These are phyloP conservation scores for Gossypioides kirkii DNA, from an alignment of 345 rosid genomes.

Conservation along the genomic window DNA sequence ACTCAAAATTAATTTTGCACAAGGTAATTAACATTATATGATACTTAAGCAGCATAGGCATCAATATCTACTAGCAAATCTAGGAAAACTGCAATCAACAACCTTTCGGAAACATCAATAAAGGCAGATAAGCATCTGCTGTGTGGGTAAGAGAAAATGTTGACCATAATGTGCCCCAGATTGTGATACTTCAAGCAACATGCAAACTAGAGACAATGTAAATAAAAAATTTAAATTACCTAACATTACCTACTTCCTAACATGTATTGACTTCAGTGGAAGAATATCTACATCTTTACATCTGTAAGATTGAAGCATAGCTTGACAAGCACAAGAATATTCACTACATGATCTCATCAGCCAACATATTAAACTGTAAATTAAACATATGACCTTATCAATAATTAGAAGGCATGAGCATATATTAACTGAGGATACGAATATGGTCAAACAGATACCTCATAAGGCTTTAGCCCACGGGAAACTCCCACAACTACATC, in stretches of 20 bases:
- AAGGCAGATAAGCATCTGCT: not conserved
- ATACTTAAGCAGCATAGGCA: not conserved
- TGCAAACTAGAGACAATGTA: not conserved
- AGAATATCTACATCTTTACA: not conserved
- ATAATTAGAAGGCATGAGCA: not conserved
- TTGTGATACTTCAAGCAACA: not conserved
- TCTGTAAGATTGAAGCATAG: not conserved
- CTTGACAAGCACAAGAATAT: not conserved
- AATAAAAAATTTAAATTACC: not conserved
- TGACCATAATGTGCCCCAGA: not conserved
- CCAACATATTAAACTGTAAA: not conserved
- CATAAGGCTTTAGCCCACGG: slow-evolving; percentile 45
- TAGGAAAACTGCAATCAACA: not conserved
- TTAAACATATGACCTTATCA: not conserved
- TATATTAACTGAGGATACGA: not conserved
- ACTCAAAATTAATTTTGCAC: slow-evolving; percentile 10
- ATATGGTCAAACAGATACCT: slow-evolving; percentile 37
- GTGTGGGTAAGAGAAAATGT: not conserved
- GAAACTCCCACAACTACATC: slow-evolving; percentile 51
- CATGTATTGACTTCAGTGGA: not conserved
- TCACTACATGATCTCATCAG: not conserved
- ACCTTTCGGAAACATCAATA: not conserved
- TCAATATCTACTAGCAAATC: not conserved
- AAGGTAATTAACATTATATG: not conserved
- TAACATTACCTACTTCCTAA: not conserved